phyloP scores from a whole-genome alignment of 2,329 filamentous ascomycete genomes.

The Colletotrichum aenigma region DNA sequence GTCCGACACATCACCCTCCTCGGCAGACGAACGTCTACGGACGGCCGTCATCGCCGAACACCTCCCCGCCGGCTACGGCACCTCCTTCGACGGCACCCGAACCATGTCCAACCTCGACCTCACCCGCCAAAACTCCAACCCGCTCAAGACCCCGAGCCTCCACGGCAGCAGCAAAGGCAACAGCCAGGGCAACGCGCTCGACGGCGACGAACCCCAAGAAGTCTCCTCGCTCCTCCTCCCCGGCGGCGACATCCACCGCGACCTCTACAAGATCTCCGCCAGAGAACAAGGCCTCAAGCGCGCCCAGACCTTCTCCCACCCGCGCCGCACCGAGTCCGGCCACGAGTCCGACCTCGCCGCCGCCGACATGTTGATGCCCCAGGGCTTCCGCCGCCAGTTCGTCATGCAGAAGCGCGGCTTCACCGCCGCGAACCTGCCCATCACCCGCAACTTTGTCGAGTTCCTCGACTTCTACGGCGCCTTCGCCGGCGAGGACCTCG shows the following conservation, averaged over 20 bases:
- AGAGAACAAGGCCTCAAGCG: slow-evolving; percentile 56
- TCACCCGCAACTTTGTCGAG: slow-evolving; percentile 74
- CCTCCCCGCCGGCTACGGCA: slow-evolving; percentile 21
- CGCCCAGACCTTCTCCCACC: slow-evolving; percentile 70
- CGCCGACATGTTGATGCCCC: slow-evolving; percentile 20
- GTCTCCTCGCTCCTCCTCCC: slow-evolving; percentile 75
- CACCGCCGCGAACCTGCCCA: slow-evolving; percentile 42
- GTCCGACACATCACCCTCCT: slow-evolving; percentile 13
- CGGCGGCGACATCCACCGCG: slow-evolving; percentile 79
- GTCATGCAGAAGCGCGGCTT: slow-evolving; percentile 37
- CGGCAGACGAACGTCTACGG: slow-evolving; percentile 10
- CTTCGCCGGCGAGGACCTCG: slow-evolving; percentile 76
- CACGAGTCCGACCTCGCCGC: slow-evolving; percentile 22
- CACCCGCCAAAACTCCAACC: slow-evolving; percentile 1
- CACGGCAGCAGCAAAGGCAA: slow-evolving; percentile 19
- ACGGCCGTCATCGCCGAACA: slow-evolving; percentile 19
- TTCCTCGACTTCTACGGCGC: slow-evolving; percentile 78
- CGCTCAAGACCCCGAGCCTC: neutral
- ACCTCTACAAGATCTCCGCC: slow-evolving; percentile 76
- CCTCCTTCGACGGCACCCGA: slow-evolving; percentile 22
- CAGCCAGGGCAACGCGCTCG: neutral
- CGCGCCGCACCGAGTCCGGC: slow-evolving; percentile 27
- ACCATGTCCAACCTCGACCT: slow-evolving; percentile 7
- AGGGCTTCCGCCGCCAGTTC: slow-evolving; percentile 52
- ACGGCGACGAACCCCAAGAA: slow-evolving; percentile 29